Evolutionary conservation across 345 rosid species (phyloP), one percentile per base, ranked within the genome.

Genomic region (Aquilaria sinensis): DNA sequence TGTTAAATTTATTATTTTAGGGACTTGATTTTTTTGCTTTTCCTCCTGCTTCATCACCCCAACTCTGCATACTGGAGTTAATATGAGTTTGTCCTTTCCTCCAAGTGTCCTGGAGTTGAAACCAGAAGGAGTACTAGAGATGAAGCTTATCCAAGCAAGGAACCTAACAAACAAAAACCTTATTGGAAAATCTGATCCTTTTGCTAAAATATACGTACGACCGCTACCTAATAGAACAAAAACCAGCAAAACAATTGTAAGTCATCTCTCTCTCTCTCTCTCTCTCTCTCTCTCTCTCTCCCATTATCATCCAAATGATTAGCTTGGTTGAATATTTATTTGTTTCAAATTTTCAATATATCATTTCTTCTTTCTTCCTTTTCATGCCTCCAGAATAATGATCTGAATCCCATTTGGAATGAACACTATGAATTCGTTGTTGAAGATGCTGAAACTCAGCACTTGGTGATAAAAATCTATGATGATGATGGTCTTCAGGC

Each of bases 181-280:
- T 10, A 79, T 95, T 56, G 99, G 99, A 62, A 95, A 91, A 81
- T 95, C 99, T 7, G 99, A 95, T 80, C 99, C 99, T 61, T 95
- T 76, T 65, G 99, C 98, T 46, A 81, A 70, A 64, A 9, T 95
- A 51, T 87, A 74, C 53, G 74, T 91, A 63, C 92, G 98, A 46
- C 99, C 99, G 73, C 56, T 95, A 64, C 96, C 87, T 52, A 80
- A 78, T 60, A 79, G 70, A 72, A 95, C 75, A 67, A 83, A 91
- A 81, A 16, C 79, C 68, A 95, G 98, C 75, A 95, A 79, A 80
- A 81, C 80, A 52, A 85, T 91, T 65, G 23, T 16, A 16, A 16
- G 23, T 16, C 23, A 16, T 16, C 23, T 16, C 23, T 16, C 23
- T 16, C 23, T 16, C 23, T 16, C 23, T 16, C 23, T 16, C 23